Base-by-base conservation (phyloP, 2,329 filamentous ascomycete genomes). In the Scedosporium dehoogii region DNA sequence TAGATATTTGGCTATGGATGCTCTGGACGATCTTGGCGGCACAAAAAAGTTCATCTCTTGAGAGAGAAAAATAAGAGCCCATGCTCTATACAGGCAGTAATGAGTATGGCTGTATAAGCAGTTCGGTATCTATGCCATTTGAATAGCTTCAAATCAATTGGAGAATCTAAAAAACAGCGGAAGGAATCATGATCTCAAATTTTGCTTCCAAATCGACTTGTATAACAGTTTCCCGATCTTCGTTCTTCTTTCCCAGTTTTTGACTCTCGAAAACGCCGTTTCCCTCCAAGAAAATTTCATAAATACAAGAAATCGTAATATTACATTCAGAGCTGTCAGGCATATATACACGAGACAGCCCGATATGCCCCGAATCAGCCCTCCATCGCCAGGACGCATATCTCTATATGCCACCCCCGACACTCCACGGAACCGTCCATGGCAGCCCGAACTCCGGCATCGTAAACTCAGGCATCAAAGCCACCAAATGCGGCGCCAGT, bases 1-100 rank as follows among this genome's bases (percentile, higher is more conserved):
- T 27, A 96, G 92, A 69, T 97, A 96, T 73, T 77, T 97, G 65
- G 78, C 96, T 65, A 92, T 86, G 74, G 92, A 97, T 73, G 85
- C 91, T 4, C 85, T 89, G 70, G 88, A 96, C 69, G 92, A 96
- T 69, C 81, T 96, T 68, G 84, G 89, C 51, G 83, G 82, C 61
- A 76, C 70, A 65, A 82, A 86, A 69, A 82, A 90, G 69, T 75
- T 91, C 63, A 96, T 96, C 75, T 85, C 86, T 67, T 89, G 71
- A 74, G 12, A 18, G 29, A 18, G 29, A 21, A 21, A 18, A 25
- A 42, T 29, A 10, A 38, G 9, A 38, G 9, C 9, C 33, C 10
- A 38, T 2, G 10, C 33, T 38, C 33, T 38, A 21, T 21, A 21
- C 16, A 48, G 44, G 44, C 7, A 48, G 18, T 48, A 48, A n/a